Evolutionary conservation across 2,329 filamentous ascomycete genomes (phyloP).

Genomic region (Nothomitra cinnamomea): DNA sequence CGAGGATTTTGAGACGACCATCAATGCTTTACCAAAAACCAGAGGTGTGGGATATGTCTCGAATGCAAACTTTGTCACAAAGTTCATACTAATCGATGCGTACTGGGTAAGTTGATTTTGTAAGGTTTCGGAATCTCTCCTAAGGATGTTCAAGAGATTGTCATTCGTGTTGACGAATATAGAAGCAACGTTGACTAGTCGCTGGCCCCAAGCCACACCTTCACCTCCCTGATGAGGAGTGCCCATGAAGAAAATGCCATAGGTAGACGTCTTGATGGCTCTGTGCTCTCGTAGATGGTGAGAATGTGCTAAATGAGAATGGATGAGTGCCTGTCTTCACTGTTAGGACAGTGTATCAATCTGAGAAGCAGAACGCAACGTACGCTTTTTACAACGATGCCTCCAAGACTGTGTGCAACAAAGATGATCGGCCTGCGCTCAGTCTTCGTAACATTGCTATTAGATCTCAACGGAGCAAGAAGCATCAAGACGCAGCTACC

Average conservation of each 20-base stretch:
- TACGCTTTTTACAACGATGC: slow-evolving; percentile 20
- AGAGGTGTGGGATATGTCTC: slow-evolving; percentile 18
- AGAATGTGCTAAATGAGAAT: slow-evolving; percentile 18
- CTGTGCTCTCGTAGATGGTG: slow-evolving; percentile 16
- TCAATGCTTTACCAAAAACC: slow-evolving; percentile 14
- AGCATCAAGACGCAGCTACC: slow-evolving; percentile 9
- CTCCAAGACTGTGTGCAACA: slow-evolving; percentile 19
- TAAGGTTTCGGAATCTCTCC: slow-evolving; percentile 21
- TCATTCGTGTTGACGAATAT: slow-evolving; percentile 18
- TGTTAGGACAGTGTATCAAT: slow-evolving; percentile 4
- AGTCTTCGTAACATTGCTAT: slow-evolving; percentile 12
- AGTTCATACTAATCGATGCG: slow-evolving; percentile 19
- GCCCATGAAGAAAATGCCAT: slow-evolving; percentile 24
- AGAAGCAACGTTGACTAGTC: slow-evolving; percentile 20
- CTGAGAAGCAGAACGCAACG: slow-evolving; percentile 8
- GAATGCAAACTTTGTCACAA: slow-evolving; percentile 20
- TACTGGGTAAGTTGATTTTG: slow-evolving; percentile 22
- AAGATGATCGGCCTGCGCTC: slow-evolving; percentile 18
- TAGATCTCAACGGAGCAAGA: slow-evolving; percentile 5
- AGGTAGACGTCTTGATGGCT: slow-evolving; percentile 21
- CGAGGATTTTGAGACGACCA: slow-evolving; percentile 21
- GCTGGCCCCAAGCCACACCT: slow-evolving; percentile 15
- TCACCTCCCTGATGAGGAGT: slow-evolving; percentile 23
- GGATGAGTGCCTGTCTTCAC: slow-evolving; percentile 19
- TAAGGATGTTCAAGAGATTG: slow-evolving; percentile 18